A percentile compares a stretch with the other conserved stretches of the same genome.
phyloP scores from a whole-genome alignment of 805 yeast species.

The Yarrowia deformans region DNA sequence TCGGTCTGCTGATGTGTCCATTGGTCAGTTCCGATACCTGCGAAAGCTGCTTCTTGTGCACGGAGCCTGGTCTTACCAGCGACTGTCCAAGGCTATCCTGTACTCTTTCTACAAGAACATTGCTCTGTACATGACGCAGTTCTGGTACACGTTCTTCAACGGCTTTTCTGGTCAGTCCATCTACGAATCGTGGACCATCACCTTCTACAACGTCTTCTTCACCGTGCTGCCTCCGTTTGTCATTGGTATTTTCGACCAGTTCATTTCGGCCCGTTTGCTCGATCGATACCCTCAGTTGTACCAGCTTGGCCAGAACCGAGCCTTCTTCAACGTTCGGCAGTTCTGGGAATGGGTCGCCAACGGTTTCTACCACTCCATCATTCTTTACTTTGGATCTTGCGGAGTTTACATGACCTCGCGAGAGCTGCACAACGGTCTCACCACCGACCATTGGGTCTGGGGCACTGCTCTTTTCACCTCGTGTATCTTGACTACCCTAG shows the following conservation, averaged over 20 bases:
- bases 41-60: slow-evolving; percentile 86
- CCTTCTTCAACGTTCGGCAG: slow-evolving; percentile 85
- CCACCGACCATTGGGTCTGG: slow-evolving; percentile 93
- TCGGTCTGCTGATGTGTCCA: slow-evolving; percentile 94
- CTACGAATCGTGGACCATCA: slow-evolving; percentile 97
- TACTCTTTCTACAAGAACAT: slow-evolving; percentile 96
- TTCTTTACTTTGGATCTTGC: slow-evolving; percentile 76
- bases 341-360: slow-evolving; percentile 98
- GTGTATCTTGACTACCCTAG: slow-evolving; percentile 85
- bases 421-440: slow-evolving; percentile 65
- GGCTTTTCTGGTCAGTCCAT: slow-evolving; percentile 95
- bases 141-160: slow-evolving; percentile 94
- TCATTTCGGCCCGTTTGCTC: slow-evolving; percentile 85
- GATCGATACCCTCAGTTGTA: slow-evolving; percentile 93
- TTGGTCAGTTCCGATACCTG: slow-evolving; percentile 92
- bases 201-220: slow-evolving; percentile 92
- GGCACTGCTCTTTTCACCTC: slow-evolving; percentile 90
- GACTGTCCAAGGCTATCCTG: slow-evolving; percentile 89
- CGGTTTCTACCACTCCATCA: slow-evolving; percentile 92
- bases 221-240: slow-evolving; percentile 96
- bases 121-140: slow-evolving; percentile 95
- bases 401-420: slow-evolving; percentile 74
- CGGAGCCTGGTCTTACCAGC: slow-evolving; percentile 97
- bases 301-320: slow-evolving; percentile 86
- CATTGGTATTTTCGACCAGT: slow-evolving; percentile 95